Evolutionary conservation across 1,139 yeast species (phyloP).

Genomic region (Ogataea hybrid): DNA sequence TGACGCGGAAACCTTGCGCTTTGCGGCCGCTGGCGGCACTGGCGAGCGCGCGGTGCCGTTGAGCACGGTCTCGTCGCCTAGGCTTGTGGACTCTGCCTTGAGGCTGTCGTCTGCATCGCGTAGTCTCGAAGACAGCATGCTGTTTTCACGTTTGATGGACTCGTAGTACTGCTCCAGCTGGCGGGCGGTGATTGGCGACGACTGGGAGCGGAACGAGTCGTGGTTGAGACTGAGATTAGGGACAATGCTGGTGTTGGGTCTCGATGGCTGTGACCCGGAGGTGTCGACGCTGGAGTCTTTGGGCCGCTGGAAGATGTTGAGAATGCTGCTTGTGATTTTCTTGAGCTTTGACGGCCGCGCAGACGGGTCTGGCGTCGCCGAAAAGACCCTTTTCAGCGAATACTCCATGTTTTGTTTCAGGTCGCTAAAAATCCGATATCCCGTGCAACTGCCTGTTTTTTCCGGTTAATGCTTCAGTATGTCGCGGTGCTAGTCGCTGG

Average conservation of each 20-base stretch:
- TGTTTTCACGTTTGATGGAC: conserved; percentile 24
- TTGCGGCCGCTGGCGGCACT: background rate
- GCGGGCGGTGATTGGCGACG: conserved; percentile 23
- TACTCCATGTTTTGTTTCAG: conserved; percentile 9
- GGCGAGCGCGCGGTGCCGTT: background rate
- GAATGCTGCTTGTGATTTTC: conserved; percentile 12
- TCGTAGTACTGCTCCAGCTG: conserved; percentile 28
- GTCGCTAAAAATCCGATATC: background rate
- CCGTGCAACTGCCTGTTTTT: no score
- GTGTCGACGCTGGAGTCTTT: background rate
- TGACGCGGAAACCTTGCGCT: conserved; percentile 9
- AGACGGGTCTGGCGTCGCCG: conserved; percentile 6
- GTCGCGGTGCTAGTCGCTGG: background rate
- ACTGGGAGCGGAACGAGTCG: conserved; percentile 9
- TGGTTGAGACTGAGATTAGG: conserved; percentile 8
- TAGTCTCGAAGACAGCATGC: conserved; percentile 17
- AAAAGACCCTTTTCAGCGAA: conserved; percentile 14
- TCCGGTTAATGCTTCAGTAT: background rate
- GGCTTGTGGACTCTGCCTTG: conserved; percentile 20
- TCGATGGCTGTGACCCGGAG: background rate
- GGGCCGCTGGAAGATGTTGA: conserved; percentile 10
- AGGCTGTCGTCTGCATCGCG: conserved; percentile 10
- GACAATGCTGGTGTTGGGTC: conserved; percentile 1
- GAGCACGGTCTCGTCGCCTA: conserved; percentile 9
- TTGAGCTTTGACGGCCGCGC: conserved; percentile 17